These are phyloP conservation scores for Odontarrhena argentea DNA, from an alignment of 345 rosid genomes.

Conservation along the genomic window DNA sequence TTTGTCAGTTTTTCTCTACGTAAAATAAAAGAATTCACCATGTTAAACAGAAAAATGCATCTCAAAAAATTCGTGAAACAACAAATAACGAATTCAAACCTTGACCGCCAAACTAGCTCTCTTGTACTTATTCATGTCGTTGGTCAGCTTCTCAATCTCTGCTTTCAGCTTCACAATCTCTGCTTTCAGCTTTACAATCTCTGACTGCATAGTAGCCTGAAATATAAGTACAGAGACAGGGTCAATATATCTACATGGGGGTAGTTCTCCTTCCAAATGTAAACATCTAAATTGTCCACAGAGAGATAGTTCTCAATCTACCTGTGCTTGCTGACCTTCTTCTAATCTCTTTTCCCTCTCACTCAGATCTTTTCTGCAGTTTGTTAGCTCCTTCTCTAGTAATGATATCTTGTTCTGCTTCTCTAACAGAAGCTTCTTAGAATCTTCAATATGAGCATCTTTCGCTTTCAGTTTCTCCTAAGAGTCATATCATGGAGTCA, in stretches of 20 bases:
- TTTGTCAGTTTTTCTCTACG: conserved; percentile 43
- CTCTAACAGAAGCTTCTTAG: conserved; percentile 47
- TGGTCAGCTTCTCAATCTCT: background rate
- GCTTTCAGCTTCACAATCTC: conserved; percentile 30
- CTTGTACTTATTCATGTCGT: conserved; percentile 6
- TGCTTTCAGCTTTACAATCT: conserved; percentile 63
- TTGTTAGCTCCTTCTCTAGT: conserved; percentile 75
- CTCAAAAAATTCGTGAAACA: background rate
- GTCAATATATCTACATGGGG: conserved; percentile 25
- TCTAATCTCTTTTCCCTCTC: conserved; percentile 66
- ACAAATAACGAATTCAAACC: conserved; percentile 44
- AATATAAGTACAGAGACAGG: conserved; percentile 18
- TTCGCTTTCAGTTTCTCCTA: conserved; percentile 73
- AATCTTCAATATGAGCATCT: conserved; percentile 66
- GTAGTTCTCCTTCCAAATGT: conserved; percentile 7
- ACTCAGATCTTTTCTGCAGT: conserved; percentile 58
- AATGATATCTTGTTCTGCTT: conserved; percentile 59
- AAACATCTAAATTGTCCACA: background rate
- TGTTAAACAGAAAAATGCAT: background rate
- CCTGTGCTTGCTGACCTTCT: conserved; percentile 70
- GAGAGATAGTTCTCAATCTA: conserved; percentile 31
- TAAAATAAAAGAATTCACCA: background rate
- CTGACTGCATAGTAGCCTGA: conserved; percentile 55
- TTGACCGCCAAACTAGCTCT: conserved; percentile 37
- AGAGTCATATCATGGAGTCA: conserved; percentile 19